phyloP scores from a whole-genome alignment of 768 basidiomycete species.

The Russula sp. region DNA sequence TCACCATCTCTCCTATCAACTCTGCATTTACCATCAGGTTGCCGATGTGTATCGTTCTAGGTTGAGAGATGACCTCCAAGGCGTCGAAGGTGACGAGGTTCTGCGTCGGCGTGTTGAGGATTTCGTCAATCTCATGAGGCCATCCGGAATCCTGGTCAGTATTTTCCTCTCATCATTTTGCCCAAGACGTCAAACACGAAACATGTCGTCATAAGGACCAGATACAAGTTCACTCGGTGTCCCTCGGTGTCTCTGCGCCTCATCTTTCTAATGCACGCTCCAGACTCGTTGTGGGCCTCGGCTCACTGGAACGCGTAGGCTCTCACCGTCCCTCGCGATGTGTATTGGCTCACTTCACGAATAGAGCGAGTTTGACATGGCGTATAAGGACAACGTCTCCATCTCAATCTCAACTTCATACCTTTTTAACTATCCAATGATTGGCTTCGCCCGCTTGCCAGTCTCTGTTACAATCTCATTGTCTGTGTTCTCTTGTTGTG shows the following conservation, averaged over 20 bases:
- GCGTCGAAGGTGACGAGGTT: constrained; percentile 74
- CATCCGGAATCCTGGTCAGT: constrained; percentile 59
- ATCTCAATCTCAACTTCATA: constrained; percentile 78
- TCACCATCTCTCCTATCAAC: neutral
- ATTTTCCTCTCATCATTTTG: constrained; percentile 1
- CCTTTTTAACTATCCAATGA: constrained; percentile 78
- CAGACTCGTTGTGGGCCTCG: constrained; percentile 28
- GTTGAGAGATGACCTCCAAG: constrained; percentile 60
- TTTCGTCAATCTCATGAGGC: constrained; percentile 73
- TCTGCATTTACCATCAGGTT: constrained; percentile 31
- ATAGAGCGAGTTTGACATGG: constrained; percentile 78
- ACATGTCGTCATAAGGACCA: constrained; percentile 50
- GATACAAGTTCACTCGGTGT: constrained; percentile 77
- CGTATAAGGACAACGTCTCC: constrained; percentile 77
- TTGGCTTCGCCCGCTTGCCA: constrained; percentile 75
- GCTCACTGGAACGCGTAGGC: constrained; percentile 20
- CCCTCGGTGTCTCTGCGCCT: constrained; percentile 78
- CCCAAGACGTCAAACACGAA: neutral
- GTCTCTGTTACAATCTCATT: constrained; percentile 75
- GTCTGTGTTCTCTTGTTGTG: constrained; percentile 63
- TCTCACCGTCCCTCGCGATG: neutral
- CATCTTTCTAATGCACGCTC: constrained; percentile 63
- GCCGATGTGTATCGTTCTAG: constrained; percentile 70
- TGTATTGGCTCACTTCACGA: constrained; percentile 18
- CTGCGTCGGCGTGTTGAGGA: constrained; percentile 73